Conservation (phyloP, 169 alveolate species). For the Cryptosporidium canis region DNA sequence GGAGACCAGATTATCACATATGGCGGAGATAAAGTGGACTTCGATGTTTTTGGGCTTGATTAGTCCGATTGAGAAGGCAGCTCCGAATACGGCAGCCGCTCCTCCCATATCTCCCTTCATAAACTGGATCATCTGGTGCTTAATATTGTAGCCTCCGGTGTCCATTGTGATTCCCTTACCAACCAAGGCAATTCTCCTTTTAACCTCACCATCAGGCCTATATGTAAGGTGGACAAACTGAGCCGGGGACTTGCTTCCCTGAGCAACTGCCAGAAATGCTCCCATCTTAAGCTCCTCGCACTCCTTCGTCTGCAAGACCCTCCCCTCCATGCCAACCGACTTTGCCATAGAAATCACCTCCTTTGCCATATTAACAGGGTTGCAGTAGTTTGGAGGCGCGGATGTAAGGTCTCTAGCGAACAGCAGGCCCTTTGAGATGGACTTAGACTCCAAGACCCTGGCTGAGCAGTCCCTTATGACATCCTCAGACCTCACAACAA, state of each 20-base stretch:
- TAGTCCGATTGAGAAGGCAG: slow-evolving; percentile 84
- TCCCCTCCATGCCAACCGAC: slow-evolving; percentile 80
- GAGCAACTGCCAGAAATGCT: slow-evolving; percentile 86
- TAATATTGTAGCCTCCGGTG: slow-evolving; percentile 93
- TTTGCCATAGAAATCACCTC: slow-evolving; percentile 79
- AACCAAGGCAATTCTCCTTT: slow-evolving; percentile 86
- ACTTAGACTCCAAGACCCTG: not conserved
- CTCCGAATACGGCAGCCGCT: slow-evolving; percentile 88
- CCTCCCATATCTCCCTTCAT: slow-evolving; percentile 79
- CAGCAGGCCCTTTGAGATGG: slow-evolving; percentile 25
- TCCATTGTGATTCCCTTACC: slow-evolving; percentile 95
- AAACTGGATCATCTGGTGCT: slow-evolving; percentile 74
- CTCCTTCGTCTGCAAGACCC: slow-evolving; percentile 81
- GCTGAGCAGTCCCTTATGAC: not conserved
- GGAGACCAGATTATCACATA: slow-evolving; percentile 92
- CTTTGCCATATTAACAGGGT: slow-evolving; percentile 82
- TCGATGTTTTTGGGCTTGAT: slow-evolving; percentile 85
- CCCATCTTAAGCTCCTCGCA: slow-evolving; percentile 88
- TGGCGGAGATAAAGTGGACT: slow-evolving; percentile 87
- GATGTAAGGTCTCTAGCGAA: slow-evolving; percentile 81
- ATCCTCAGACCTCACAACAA: slow-evolving; percentile 15
- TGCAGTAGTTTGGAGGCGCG: slow-evolving; percentile 86
- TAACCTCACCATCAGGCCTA: slow-evolving; percentile 74
- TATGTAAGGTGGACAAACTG: slow-evolving; percentile 86
- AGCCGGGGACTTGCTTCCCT: slow-evolving; percentile 89